Evolutionary conservation across 2,329 filamentous ascomycete genomes (phyloP).

Genomic region (Botrytis porri): DNA sequence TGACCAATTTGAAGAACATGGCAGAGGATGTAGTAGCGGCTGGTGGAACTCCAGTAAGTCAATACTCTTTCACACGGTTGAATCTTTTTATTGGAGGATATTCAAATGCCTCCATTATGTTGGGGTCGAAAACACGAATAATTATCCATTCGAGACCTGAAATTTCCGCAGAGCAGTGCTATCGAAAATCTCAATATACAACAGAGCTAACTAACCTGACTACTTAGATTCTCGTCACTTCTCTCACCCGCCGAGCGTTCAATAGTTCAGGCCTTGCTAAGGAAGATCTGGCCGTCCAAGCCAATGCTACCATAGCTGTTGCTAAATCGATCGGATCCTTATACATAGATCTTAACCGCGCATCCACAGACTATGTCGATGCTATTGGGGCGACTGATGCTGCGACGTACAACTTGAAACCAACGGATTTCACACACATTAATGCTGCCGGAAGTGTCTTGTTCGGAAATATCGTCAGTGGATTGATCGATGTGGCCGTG

Average conservation of each 20-base stretch:
- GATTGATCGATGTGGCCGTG: slow-evolving; percentile 33
- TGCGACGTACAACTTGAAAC: slow-evolving; percentile 43
- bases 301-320: slow-evolving; percentile 42
- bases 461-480: slow-evolving; percentile 47
- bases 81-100: background rate
- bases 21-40: slow-evolving; percentile 35
- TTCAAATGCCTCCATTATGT: background rate
- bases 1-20: slow-evolving; percentile 43
- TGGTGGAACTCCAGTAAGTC: slow-evolving; percentile 35
- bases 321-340: slow-evolving; percentile 38
- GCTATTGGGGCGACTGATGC: slow-evolving; percentile 44
- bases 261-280: slow-evolving; percentile 40
- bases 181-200: background rate
- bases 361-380: slow-evolving; percentile 46
- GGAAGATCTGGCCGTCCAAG: slow-evolving; percentile 43
- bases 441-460: slow-evolving; percentile 45
- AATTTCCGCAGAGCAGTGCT: background rate
- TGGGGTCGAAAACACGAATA: background rate
- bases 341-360: slow-evolving; percentile 46
- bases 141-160: background rate
- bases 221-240: slow-evolving; percentile 48
- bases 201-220: background rate
- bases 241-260: slow-evolving; percentile 46
- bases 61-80: background rate
- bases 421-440: slow-evolving; percentile 49